phyloP scores from a whole-genome alignment of 108 stramenopile species.

The Skeletonema menzelii region DNA sequence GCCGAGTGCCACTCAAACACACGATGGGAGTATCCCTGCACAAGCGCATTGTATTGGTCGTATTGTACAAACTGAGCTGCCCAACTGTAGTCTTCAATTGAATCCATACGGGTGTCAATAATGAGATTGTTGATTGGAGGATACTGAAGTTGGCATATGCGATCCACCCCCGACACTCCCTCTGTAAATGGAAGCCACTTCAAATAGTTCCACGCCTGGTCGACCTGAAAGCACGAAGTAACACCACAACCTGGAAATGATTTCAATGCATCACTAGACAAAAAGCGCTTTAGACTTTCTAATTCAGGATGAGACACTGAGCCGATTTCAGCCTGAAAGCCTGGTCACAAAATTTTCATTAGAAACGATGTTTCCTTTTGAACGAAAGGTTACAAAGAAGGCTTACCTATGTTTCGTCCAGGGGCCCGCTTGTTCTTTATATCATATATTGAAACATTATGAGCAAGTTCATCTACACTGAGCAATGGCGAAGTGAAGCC shows the following conservation, averaged over 20 bases:
- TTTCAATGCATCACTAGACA: slow-evolving; percentile 19
- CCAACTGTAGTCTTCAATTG: slow-evolving; percentile 36
- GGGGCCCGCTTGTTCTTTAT: slow-evolving; percentile 11
- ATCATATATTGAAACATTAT: slow-evolving; percentile 10
- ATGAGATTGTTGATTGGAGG: slow-evolving; percentile 13
- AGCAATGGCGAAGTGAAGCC: slow-evolving; percentile 33
- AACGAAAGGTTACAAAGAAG: too few species aligned
- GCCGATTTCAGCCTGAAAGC: slow-evolving; percentile 65
- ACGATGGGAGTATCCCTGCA: slow-evolving; percentile 31
- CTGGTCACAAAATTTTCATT: not conserved
- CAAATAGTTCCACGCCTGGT: slow-evolving; percentile 36
- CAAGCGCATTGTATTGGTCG: slow-evolving; percentile 43
- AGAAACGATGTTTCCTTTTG: too few species aligned
- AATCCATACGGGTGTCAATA: slow-evolving; percentile 21
- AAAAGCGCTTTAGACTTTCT: slow-evolving; percentile 18
- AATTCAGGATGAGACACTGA: slow-evolving; percentile 43
- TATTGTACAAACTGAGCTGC: slow-evolving; percentile 49
- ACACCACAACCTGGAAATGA: slow-evolving; percentile 26
- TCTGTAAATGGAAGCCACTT: slow-evolving; percentile 46
- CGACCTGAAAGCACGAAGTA: slow-evolving; percentile 19
- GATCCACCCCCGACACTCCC: slow-evolving; percentile 19
- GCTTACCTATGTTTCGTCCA: slow-evolving; percentile 34
- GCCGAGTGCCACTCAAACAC: slow-evolving; percentile 43
- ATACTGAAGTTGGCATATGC: slow-evolving; percentile 37
- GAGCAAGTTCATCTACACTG: slow-evolving; percentile 15